Evolutionary conservation across 768 basidiomycete species (phyloP), one percentile per base, ranked within the genome.

Genomic region (Hericium rajendrae): DNA sequence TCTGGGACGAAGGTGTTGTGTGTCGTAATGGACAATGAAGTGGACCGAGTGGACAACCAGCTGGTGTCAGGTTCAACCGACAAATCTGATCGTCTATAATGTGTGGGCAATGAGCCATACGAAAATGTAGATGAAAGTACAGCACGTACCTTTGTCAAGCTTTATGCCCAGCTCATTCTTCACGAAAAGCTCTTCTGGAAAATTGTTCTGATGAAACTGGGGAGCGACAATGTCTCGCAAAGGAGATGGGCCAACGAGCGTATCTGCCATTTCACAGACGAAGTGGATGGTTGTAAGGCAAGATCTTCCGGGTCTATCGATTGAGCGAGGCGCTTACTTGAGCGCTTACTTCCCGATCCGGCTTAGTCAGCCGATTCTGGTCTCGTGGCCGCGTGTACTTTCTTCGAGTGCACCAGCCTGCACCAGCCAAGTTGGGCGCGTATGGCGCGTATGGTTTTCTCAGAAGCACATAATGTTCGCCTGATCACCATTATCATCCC

Each of bases 141-240:
- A 46, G 38, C n/a, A 39, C 73, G 56, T 57, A 88, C 94, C 94
- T 79, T 93, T 91, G 73, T 97, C 94, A 38, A 97, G 83, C 70
- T 93, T 94, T 64, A 94, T 72, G 38, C 85, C 84, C 13, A 92
- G 78, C 50, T 94, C 88, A 28, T 77, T 76, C 71, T 97, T 97
- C 65, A 93, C 78, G 67, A 81, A 89, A 3, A 74, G 66, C 68
- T 97, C 94, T 56, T 88, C 84, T 46, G 82, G 75, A 57, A 97
- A 86, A 69, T 90, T 89, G 61, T 93, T 90, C 70, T 97, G 94
- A 71, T 97, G 93, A 68, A 97, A 94, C 66, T 95, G 93, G 2
- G 94, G 94, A 61, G 84, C 72, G 51, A 97, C 78, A 59, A 91
- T 74, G 70, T 91, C 89, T 55, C 68, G 65, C 48, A 73, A 58